A percentile compares a stretch with the other conserved stretches of the same genome.
Conservation (phyloP, 352 stramenopile species). For the Phytophthora pinifolia region DNA sequence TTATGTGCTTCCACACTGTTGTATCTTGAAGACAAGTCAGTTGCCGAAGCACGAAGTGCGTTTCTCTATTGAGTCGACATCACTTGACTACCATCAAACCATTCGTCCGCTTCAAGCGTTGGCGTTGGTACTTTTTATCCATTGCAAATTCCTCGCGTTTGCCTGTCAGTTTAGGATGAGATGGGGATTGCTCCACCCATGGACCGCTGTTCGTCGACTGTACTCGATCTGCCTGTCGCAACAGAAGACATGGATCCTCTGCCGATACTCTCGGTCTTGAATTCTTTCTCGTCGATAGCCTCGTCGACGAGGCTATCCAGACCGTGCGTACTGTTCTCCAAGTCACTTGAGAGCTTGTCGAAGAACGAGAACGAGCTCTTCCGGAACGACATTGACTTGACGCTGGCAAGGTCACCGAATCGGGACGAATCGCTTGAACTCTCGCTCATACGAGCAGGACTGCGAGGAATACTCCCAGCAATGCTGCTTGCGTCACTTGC, state of each 20-base stretch:
- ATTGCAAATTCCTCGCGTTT: constrained; percentile 28
- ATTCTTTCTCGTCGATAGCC: constrained; percentile 39
- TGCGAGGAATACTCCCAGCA: constrained; percentile 57
- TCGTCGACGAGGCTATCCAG: constrained; percentile 50
- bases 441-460: constrained; percentile 55
- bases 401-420: constrained; percentile 47
- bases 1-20: not conserved
- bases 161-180: constrained; percentile 23
- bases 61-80: constrained; percentile 18
- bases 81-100: constrained; percentile 33
- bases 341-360: constrained; percentile 78
- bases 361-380: constrained; percentile 90
- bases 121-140: constrained; percentile 16
- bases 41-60: too few relatives aligned
- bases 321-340: constrained; percentile 58
- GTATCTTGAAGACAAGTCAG: too few relatives aligned
- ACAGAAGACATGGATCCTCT: constrained; percentile 30
- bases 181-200: constrained; percentile 29
- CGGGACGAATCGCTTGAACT: constrained; percentile 74
- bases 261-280: constrained; percentile 27
- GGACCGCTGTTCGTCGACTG: constrained; percentile 29
- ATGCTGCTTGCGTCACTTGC: constrained; percentile 81
- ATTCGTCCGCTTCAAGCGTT: constrained; percentile 12
- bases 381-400: constrained; percentile 42
- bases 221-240: constrained; percentile 26